These are phyloP conservation scores for Dryas octopetala DNA, from an alignment of 306 rosid species.

Conservation along the genomic window DNA sequence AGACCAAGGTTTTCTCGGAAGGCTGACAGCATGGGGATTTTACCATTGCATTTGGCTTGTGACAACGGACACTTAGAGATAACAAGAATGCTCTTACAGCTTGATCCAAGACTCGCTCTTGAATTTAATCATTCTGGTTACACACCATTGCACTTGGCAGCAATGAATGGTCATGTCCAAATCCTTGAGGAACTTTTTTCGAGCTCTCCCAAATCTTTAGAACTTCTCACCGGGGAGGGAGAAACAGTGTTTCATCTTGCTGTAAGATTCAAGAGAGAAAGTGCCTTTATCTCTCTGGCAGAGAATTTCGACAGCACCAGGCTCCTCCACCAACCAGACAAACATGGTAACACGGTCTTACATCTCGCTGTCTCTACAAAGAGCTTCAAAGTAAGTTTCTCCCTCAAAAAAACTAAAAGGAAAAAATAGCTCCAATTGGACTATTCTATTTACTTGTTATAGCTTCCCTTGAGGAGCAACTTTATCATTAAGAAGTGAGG, in stretches of 20 bases:
- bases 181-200: constrained; percentile 46
- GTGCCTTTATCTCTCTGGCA: constrained; percentile 45
- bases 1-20: constrained; percentile 34
- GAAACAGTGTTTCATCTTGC: constrained; percentile 72
- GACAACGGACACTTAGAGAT: constrained; percentile 47
- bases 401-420: not conserved
- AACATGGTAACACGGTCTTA: constrained; percentile 49
- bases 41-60: constrained; percentile 56
- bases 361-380: constrained; percentile 52
- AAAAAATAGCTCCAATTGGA: too few relatives aligned
- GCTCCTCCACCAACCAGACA: constrained; percentile 45
- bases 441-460: not conserved
- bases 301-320: constrained; percentile 37
- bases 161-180: constrained; percentile 43
- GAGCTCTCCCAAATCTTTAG: constrained; percentile 39
- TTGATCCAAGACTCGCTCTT: constrained; percentile 38
- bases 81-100: constrained; percentile 41
- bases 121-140: constrained; percentile 49
- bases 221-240: constrained; percentile 47
- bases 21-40: constrained; percentile 49
- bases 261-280: constrained; percentile 53
- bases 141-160: constrained; percentile 62
- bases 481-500: too few relatives aligned
- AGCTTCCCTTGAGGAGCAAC: too few relatives aligned
- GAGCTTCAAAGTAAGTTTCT: not conserved